Evolutionary conservation across 1,284 basidiomycete species (phyloP), one percentile per base, ranked within the genome.

Genomic region (Sanghuangporus sanghuang): DNA sequence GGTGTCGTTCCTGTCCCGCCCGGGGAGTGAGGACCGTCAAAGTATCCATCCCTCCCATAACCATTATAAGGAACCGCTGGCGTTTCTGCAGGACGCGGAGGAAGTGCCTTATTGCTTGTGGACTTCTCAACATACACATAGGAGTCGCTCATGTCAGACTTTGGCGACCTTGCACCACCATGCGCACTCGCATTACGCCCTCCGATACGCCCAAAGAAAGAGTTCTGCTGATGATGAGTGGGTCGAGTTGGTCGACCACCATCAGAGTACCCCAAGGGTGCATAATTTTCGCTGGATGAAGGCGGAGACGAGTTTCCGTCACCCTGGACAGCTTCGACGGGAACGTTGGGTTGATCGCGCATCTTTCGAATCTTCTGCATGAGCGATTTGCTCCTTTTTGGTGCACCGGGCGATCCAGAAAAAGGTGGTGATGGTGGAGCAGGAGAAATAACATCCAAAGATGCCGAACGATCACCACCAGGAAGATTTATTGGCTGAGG

Each of bases 311-410:
- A 75, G 6, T 79, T 78, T 50, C 70, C 69, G 38, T 71, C 71
- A 44, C 74, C 75, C 18, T 78, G 75, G 39, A 78, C 79, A 57
- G 82, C 78, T 49, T 54, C 76, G n/a, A 89, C 81, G n/a, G 90
- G 91, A 0, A 92, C 84, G 67, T 91, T 92, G 12, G 90, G 90
- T 14, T 85, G 77, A 70, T 92, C 90, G 50, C 90, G 87, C 87
- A 92, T 90, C 75, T 86, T 90, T 65, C 89, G 86, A 69, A 93
- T 89, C 65, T 90, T 87, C 59, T 92, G 87, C 84, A 93, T 92
- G 67, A 93, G 77, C 12, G 90, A 92, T 73, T 86, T 91, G 69
- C 83, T 85, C 52, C 91, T 86, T 72, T 87, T 89, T 7, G 89
- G 85, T 8, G 65, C 54, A 55, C 57, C 61, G 9, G 64, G 58